These are phyloP conservation scores for Penicillium silybi DNA, from an alignment of 495 filamentous ascomycete genomes.

Conservation along the genomic window DNA sequence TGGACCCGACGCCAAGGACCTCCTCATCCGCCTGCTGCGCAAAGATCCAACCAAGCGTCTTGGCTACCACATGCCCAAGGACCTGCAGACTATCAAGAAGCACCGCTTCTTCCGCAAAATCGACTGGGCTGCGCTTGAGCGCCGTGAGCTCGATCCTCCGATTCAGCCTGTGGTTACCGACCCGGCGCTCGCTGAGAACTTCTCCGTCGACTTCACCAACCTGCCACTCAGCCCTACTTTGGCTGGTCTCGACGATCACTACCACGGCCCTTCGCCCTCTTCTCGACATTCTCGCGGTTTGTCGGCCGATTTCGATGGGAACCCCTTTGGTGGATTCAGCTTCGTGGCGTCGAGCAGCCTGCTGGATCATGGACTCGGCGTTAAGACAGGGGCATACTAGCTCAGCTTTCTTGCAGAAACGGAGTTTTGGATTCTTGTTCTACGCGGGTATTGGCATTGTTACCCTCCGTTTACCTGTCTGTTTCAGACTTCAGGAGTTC, in stretches of 20 bases:
- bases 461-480: neutral
- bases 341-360: slow-evolving; percentile 88
- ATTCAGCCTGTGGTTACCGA: slow-evolving; percentile 92
- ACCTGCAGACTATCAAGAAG: slow-evolving; percentile 78
- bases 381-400: slow-evolving; percentile 27
- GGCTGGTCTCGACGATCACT: slow-evolving; percentile 34
- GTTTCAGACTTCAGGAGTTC: neutral
- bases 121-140: slow-evolving; percentile 80
- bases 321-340: slow-evolving; percentile 93
- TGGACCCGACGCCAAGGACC: slow-evolving; percentile 83
- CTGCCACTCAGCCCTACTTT: slow-evolving; percentile 72
- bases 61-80: slow-evolving; percentile 82
- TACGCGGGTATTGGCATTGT: neutral
- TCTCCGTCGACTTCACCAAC: slow-evolving; percentile 80
- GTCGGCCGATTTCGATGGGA: slow-evolving; percentile 46
- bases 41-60: slow-evolving; percentile 89
- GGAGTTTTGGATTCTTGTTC: neutral
- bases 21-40: slow-evolving; percentile 79
- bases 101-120: slow-evolving; percentile 97
- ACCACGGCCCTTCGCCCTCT: slow-evolving; percentile 15
- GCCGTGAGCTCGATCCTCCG: slow-evolving; percentile 74
- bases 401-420: neutral
- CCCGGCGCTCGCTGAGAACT: slow-evolving; percentile 94
- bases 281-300: slow-evolving; percentile 10
- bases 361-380: slow-evolving; percentile 55